Evolutionary conservation across 805 yeast species (phyloP), one percentile per base, ranked within the genome.

Genomic region (Saccharomyces cerevisiae): DNA sequence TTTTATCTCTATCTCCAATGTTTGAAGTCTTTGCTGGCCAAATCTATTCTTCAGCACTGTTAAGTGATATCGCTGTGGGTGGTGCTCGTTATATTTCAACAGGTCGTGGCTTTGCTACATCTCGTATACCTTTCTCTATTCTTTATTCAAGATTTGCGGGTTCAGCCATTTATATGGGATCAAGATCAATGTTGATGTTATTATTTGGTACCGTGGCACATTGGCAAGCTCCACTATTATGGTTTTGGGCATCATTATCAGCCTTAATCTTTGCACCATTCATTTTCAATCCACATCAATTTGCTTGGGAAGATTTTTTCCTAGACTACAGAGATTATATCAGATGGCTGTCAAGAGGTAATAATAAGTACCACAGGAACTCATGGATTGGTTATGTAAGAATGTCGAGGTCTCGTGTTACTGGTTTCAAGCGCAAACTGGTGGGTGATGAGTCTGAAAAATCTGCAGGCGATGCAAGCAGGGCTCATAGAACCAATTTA

Each of bases 201-300:
- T 69, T 85, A 56, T 85, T 84, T 59, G 89, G 87, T 66, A 79
- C 90, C 13, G 81, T 83, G 61, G 79, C 89, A 28, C 83, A 82
- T 66, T 87, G 98, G 98, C 95, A 89, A 73, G 85, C 96, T 22
- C 87, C 97, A 48, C 77, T 92, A 62, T 73, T 92, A 58, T 94
- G 97, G 96, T 94, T 94, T 82, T 94, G 97, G 97, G 85, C 92
- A 56, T 86, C 96, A 10, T 76, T 90, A 62, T 78, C 89, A 41
- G 87, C 98, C 1, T 79, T 92, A 75, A 79, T 89, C 73, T 82
- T 89, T 63, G 85, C 98, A 47, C 99, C 99, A 66, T 90, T 92
- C 72, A 69, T 94, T 56, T 92, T 89, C 82, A 92, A 92, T 75
- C 98, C 99, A 50, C 97, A 92, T 75, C 98, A 92, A 77, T 92